Evolutionary conservation across 2,329 filamentous ascomycete species (phyloP).

Genomic region (Sphaceloma murrayae): DNA sequence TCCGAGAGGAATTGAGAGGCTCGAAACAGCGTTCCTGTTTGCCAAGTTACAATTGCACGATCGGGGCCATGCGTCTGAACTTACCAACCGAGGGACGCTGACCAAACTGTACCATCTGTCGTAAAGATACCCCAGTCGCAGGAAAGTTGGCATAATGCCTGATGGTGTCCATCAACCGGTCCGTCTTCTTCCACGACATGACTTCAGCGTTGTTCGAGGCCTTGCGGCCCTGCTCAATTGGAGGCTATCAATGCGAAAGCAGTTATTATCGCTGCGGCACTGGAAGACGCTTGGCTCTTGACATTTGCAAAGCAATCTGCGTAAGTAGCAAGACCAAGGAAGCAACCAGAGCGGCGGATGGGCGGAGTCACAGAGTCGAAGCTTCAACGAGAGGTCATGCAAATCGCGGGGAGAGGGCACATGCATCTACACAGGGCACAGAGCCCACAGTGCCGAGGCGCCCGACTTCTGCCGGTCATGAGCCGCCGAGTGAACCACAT

Average conservation of each 20-base stretch:
- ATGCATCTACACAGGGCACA: neutral
- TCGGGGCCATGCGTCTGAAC: no score
- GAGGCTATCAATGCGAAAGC: constrained; percentile 3
- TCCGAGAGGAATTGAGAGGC: constrained; percentile 97
- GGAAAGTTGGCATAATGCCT: constrained; percentile 94
- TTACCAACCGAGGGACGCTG: constrained; percentile 69
- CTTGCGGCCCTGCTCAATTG: constrained; percentile 18
- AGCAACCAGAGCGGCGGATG: neutral
- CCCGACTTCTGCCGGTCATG: constrained; percentile 11
- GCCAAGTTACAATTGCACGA: no score
- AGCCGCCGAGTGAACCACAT: constrained; percentile 6
- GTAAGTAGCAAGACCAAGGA: neutral
- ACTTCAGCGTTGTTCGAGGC: constrained; percentile 17
- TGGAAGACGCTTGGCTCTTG: neutral
- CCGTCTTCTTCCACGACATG: constrained; percentile 91
- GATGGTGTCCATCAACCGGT: constrained; percentile 92
- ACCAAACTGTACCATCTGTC: constrained; percentile 98
- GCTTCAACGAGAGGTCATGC: constrained; percentile 10
- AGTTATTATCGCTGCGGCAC: constrained; percentile 3
- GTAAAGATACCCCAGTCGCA: constrained; percentile 86
- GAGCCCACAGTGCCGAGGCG: constrained; percentile 2
- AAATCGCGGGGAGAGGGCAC: constrained; percentile 10
- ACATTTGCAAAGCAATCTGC: neutral
- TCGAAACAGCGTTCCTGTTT: constrained; percentile 90
- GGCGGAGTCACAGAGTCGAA: constrained; percentile 14